These are phyloP conservation scores for Trypanosomatidae sp. DNA, from an alignment of 208 protist genomes.

Conservation along the genomic window DNA sequence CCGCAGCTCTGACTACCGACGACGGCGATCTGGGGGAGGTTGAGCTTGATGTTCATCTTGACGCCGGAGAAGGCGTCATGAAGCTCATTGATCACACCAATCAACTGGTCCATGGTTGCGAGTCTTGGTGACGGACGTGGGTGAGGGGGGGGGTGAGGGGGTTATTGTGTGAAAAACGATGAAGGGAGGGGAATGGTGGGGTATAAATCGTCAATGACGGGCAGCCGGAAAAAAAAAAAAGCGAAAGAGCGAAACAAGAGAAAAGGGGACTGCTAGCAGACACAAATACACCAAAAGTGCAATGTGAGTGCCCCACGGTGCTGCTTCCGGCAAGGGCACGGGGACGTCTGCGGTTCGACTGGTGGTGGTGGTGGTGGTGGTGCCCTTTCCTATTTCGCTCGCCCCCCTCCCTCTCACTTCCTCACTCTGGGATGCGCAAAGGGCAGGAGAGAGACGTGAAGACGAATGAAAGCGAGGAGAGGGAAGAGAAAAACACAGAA, in stretches of 20 bases:
- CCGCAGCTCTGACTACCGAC: constrained; percentile 96
- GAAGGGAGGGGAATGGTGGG: background rate
- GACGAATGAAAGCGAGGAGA: background rate
- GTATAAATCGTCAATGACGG: background rate
- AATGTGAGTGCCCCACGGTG: background rate
- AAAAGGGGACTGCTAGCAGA: background rate
- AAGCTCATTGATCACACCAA: constrained; percentile 97
- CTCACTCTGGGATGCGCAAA: too few species aligned
- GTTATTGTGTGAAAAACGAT: background rate
- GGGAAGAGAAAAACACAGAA: background rate
- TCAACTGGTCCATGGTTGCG: constrained; percentile 95
- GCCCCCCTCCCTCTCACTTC: background rate
- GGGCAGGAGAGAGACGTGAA: background rate
- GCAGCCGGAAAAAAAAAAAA: background rate
- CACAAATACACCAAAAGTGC: background rate
- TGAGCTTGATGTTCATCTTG: constrained; percentile 93
- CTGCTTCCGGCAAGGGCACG: too few species aligned
- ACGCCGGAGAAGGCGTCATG: constrained; percentile 95
- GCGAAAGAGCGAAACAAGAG: background rate
- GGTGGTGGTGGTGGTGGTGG: background rate
- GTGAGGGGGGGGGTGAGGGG: background rate
- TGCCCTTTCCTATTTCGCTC: background rate
- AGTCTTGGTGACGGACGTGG: background rate
- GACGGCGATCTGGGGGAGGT: constrained; percentile 99
- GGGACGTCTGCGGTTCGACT: background rate